Conservation (phyloP, 2,329 filamentous ascomycete species). For the Talaromyces sp. region DNA sequence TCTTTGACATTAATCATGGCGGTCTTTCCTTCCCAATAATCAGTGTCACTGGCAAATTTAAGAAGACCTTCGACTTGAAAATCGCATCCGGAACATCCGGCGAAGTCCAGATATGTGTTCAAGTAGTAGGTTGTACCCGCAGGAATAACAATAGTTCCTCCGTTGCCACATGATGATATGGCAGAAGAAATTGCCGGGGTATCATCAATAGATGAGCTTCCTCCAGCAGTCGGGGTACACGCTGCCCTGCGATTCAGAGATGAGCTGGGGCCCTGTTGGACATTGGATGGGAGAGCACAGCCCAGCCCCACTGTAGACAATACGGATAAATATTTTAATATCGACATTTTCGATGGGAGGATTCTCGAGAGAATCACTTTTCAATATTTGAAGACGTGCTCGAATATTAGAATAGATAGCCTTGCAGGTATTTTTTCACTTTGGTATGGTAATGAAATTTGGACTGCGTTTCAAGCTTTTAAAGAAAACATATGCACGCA, state of each 20-base stretch:
- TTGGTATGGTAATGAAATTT: background rate
- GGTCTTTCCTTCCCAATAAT: constrained; percentile 38
- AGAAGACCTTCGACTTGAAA: constrained; percentile 44
- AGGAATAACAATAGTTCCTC: constrained; percentile 43
- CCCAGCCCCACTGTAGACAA: background rate
- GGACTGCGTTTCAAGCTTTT: background rate
- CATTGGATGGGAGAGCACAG: background rate
- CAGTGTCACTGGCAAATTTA: constrained; percentile 33
- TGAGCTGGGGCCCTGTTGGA: background rate
- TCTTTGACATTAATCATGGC: constrained; percentile 36
- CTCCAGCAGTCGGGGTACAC: constrained; percentile 28
- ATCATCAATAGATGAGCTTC: constrained; percentile 33
- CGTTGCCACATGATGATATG: constrained; percentile 36
- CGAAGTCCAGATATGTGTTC: constrained; percentile 39
- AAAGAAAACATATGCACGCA: background rate
- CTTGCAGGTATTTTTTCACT: background rate
- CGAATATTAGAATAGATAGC: background rate
- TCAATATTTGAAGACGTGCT: background rate
- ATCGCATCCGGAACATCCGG: constrained; percentile 39
- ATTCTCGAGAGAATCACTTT: background rate
- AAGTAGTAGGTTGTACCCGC: constrained; percentile 38
- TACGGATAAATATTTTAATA: background rate
- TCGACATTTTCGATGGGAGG: background rate
- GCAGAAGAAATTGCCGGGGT: constrained; percentile 40
- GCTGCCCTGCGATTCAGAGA: constrained; percentile 11